phyloP scores from a whole-genome alignment of 2,329 filamentous ascomycete species.

The Ceratocystis harringtonii region DNA sequence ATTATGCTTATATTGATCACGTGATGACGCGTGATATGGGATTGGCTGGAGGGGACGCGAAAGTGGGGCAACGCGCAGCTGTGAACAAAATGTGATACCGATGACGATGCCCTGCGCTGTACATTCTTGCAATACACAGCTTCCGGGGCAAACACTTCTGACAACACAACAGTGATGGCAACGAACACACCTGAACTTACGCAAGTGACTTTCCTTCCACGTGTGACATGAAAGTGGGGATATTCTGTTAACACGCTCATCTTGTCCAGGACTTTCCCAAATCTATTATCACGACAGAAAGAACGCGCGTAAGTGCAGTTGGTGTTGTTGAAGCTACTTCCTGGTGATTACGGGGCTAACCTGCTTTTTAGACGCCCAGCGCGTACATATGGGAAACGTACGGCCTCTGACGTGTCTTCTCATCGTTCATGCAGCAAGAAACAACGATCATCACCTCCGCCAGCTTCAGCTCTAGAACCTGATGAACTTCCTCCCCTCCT shows the following conservation, averaged over 20 bases:
- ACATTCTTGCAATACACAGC: not conserved
- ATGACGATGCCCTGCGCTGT: not conserved
- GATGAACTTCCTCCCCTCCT: not conserved
- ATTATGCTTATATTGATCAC: not conserved
- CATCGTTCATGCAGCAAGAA: conserved; percentile 22
- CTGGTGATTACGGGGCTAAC: not conserved
- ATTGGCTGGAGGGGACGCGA: not conserved
- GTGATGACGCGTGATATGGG: conserved; percentile 15
- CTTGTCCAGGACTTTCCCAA: conserved; percentile 6
- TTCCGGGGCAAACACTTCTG: not conserved
- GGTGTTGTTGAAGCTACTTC: not conserved
- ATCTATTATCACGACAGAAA: conserved; percentile 10
- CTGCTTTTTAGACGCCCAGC: conserved; percentile 18
- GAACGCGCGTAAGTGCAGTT: conserved; percentile 9
- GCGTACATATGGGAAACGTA: conserved; percentile 29
- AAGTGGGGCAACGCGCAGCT: conserved; percentile 14
- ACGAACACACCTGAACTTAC: not conserved
- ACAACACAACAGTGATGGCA: not conserved
- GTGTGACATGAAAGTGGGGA: not conserved
- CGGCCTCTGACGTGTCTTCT: conserved; percentile 20
- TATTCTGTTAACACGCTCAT: not conserved
- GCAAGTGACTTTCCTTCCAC: not conserved
- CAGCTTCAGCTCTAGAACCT: not conserved
- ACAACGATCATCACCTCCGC: conserved; percentile 15
- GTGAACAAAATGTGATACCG: not conserved